Percentiles rank a stretch among this genome's conserved stretches.
Conservation (phyloP, 108 stramenopile genomes). For the Discostella stelligeroides region DNA sequence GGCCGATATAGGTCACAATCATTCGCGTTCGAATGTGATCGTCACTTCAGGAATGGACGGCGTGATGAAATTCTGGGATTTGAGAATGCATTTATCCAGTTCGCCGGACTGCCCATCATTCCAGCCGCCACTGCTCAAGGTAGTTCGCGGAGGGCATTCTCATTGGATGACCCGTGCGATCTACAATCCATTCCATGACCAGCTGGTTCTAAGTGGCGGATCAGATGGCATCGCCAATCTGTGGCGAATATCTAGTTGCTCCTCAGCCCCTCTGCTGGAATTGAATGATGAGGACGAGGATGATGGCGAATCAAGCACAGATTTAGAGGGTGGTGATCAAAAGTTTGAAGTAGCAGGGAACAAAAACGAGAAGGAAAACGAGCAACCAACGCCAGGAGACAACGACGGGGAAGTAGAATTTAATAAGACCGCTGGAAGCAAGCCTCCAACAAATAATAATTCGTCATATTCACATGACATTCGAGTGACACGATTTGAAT, state of each 20-base stretch:
- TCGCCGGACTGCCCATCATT: background rate
- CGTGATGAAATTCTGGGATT: slow-evolving; percentile 96
- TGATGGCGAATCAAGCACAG: slow-evolving; percentile 2
- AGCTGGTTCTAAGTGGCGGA: slow-evolving; percentile 92
- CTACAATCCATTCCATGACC: slow-evolving; percentile 99
- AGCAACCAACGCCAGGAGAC: slow-evolving; percentile 5
- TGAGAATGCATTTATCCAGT: slow-evolving; percentile 50
- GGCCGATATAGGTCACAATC: slow-evolving; percentile 93
- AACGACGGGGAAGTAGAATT: slow-evolving; percentile 11
- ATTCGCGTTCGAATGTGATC: slow-evolving; percentile 87
- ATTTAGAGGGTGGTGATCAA: slow-evolving; percentile 14
- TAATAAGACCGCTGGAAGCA: slow-evolving; percentile 12
- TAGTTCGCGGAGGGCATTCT: slow-evolving; percentile 83
- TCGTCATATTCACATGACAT: slow-evolving; percentile 73
- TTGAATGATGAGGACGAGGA: slow-evolving; percentile 40
- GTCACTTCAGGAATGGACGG: slow-evolving; percentile 92
- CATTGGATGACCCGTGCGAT: slow-evolving; percentile 83
- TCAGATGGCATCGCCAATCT: slow-evolving; percentile 91
- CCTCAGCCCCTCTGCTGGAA: slow-evolving; percentile 90
- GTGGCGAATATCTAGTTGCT: slow-evolving; percentile 94
- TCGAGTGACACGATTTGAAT: slow-evolving; percentile 85
- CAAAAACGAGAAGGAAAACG: slow-evolving; percentile 12
- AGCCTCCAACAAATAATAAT: slow-evolving; percentile 11
- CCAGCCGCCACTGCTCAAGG: slow-evolving; percentile 48
- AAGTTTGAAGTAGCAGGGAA: background rate